Evolutionary conservation across 768 basidiomycete genomes (phyloP), one percentile per base, ranked within the genome.

Genomic region (Boletus vermiculosoides): DNA sequence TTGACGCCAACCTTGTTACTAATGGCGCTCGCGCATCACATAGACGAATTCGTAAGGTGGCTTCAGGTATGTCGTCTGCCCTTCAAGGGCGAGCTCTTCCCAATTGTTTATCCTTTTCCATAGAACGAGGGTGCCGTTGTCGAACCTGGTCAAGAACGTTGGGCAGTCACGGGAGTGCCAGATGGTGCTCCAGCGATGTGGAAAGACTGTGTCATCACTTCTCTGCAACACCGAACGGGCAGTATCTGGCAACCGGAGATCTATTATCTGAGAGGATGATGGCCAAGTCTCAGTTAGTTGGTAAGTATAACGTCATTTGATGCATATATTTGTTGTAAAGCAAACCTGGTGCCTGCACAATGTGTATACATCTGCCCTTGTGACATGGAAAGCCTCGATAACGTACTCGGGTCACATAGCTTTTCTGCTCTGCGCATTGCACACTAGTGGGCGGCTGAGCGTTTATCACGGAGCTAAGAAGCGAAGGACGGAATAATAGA

Each of bases 231-330:
- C 55, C 66, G 70, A 49, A 74, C 71, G 12, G 77, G 76, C n/a
- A 70, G 73, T 31, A 65, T 65, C 36, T 81, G 80, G 78, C 76
- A 78, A 52, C 68, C 74, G 20, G 78, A 78, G 53, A 59, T 80
- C 31, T 77, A 76, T 72, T 67, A 64, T 49, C 61, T 15, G 23
- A 68, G 54, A 57, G 45, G 20, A 47, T 66, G 45, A 62, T 31
- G 37, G 4, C 39, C 25, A 52, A 5, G 9, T 51, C 49, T 37
- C 31, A 15, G 50, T 28, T 30, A 20, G 39, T 47, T 40, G 54
- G 47, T 37, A 53, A 54, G 54, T 47, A 54, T 40, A 45, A 52
- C 37, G 20, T 59, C 28, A n/a, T 42, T 36, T 40, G 46, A 57
- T 59, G 34, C 30, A 54, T 60, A 30, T 44, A 58, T 46, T n/a